phyloP scores from a whole-genome alignment of 805 yeast species.

The Saccharomycopsis sp. region DNA sequence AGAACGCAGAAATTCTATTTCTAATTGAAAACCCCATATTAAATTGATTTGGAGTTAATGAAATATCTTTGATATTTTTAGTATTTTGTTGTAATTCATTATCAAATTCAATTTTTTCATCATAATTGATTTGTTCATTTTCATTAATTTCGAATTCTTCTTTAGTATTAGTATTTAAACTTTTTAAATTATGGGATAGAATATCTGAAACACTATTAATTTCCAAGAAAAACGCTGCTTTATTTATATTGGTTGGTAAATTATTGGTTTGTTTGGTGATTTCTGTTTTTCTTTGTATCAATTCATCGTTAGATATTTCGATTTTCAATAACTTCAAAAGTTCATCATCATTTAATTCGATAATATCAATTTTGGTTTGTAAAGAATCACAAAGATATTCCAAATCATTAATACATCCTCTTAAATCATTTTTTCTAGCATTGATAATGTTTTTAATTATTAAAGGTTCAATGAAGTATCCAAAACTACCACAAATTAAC shows the following conservation, averaged over 20 bases:
- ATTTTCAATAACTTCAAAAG: background rate
- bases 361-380: background rate
- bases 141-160: no score
- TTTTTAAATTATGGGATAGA: background rate
- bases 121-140: no score
- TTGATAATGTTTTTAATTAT: constrained; percentile 25
- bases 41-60: no score
- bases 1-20: no score
- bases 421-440: constrained; percentile 30
- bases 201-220: no score
- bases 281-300: background rate
- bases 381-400: constrained; percentile 27
- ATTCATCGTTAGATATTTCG: background rate
- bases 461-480: constrained; percentile 25
- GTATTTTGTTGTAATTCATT: no score
- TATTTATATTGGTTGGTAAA: no score
- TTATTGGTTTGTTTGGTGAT: background rate
- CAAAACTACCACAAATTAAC: constrained; percentile 29
- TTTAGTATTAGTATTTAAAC: background rate
- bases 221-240: no score
- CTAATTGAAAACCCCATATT: no score
- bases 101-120: no score
- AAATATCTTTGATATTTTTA: no score
- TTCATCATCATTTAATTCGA: background rate
- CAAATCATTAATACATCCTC: constrained; percentile 35